A percentile compares a stretch with the other conserved stretches of the same genome.
Evolutionary conservation across 208 protist species (phyloP).

Genomic region (Leishmania tropica): DNA sequence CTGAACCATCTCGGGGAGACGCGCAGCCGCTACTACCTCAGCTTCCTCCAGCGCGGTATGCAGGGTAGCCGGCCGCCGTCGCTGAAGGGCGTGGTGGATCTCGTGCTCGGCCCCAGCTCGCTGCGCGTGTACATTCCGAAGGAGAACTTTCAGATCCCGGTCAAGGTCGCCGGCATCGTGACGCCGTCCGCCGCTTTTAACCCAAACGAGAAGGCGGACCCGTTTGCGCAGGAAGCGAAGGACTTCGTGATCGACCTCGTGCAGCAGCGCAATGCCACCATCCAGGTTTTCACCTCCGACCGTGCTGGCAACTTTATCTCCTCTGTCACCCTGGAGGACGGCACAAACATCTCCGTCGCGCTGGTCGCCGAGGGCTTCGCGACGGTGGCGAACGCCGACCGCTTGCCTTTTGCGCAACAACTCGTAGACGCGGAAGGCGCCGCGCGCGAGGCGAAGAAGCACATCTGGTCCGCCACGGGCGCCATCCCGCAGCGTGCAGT

Average conservation of each 20-base stretch:
- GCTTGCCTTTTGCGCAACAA: conserved; percentile 73
- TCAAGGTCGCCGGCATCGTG: conserved; percentile 85
- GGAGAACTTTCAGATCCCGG: conserved; percentile 87
- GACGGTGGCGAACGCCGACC: conserved; percentile 76
- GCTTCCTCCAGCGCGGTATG: conserved; percentile 90
- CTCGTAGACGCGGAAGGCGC: conserved; percentile 70
- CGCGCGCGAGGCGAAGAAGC: conserved; percentile 53
- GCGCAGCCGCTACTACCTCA: conserved; percentile 84
- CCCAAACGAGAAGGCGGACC: conserved; percentile 43
- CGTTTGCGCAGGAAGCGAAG: conserved; percentile 80
- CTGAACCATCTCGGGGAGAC: conserved; percentile 82
- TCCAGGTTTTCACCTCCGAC: conserved; percentile 88
- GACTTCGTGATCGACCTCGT: conserved; percentile 61
- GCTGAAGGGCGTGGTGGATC: conserved; percentile 77
- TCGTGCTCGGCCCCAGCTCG: conserved; percentile 80
- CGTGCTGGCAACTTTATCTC: conserved; percentile 89
- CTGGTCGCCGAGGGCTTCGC: conserved; percentile 77
- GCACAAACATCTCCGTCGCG: conserved; percentile 74
- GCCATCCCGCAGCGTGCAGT: conserved; percentile 62
- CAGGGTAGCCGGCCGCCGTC: conserved; percentile 76
- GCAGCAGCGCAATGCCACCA: conserved; percentile 81
- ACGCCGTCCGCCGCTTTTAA: conserved; percentile 62
- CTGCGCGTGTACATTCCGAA: conserved; percentile 89
- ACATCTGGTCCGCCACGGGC: conserved; percentile 63
- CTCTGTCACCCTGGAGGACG: conserved; percentile 58